Base-by-base conservation (phyloP, 352 stramenopile species). In the Globisporangium carolinianum region DNA sequence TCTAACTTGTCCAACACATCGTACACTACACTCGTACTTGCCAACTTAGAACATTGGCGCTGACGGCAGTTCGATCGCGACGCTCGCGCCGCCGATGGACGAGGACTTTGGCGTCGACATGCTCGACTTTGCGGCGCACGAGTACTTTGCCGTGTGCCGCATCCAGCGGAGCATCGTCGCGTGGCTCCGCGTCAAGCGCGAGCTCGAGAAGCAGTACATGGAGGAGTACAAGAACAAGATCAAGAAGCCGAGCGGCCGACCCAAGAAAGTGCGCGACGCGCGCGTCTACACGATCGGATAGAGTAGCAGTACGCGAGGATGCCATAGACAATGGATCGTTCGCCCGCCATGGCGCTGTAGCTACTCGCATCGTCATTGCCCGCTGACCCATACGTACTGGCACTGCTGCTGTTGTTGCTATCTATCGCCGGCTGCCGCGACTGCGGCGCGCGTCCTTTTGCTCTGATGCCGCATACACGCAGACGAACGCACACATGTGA, bases 181-280 rank as follows among this genome's bases (percentile, higher is more conserved):
- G 42, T 92, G 78, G 82, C 69, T 92, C n/a, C 66, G 68, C 6
- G 79, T 72, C 32, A 92, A 92, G 56, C 78, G 82, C 12, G 63
- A 83, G 57, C 69, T 85, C 42, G 83, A 90, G 61, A 75, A 82
- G 54, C 70, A 73, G 55, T 83, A 80, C 62, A 87, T 89, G 71
- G 78, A 89, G 46, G 76, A 90, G 63, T 88, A 92, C 78, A 89
- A 87, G 51, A 88, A 82, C 66, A 90, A 90, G 67, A 92, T 89
- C 64, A 92, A 92, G 60, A 90, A 92, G 53, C 80, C 78, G 36
- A 89, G 76, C 32, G 76, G 78, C 2, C 76, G 79, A 8, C 78
- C 78, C 36, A 90, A 90, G 51, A 87, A 89, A 64, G 67, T 88
- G 60, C 83, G 80, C 35, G 78, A 89, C 58, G 79, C 78, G 11